phyloP scores from a whole-genome alignment of 768 basidiomycete genomes.

The Hygrophorus russula region DNA sequence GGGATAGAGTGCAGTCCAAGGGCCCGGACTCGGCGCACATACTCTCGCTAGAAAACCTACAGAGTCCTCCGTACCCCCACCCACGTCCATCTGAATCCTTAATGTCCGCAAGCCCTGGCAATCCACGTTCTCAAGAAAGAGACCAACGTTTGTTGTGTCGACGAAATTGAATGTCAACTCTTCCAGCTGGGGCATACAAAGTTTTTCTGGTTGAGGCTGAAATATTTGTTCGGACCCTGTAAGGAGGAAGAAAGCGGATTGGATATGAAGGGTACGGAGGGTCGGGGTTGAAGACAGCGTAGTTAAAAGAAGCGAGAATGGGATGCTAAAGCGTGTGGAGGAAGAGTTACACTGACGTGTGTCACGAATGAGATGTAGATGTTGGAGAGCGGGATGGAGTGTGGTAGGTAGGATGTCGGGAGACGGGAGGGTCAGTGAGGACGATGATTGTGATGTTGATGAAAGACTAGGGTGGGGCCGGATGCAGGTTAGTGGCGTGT shows the following conservation, averaged over 20 bases:
- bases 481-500: constrained; percentile 4
- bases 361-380: constrained; percentile 5
- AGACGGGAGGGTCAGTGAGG: neutral
- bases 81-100: constrained; percentile 1
- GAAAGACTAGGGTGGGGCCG: neutral
- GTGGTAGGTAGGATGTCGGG: neutral
- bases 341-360: neutral
- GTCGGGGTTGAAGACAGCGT: constrained; percentile 1
- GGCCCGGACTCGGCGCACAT: neutral
- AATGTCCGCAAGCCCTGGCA: neutral
- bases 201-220: constrained; percentile 1
- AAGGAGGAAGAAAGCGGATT: constrained; percentile 4
- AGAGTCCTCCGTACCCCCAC: constrained; percentile 1
- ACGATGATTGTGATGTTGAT: no score
- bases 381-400: constrained; percentile 3
- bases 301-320: neutral
- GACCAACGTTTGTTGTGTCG: constrained; percentile 2
- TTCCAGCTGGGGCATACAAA: constrained; percentile 1
- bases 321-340: constrained; percentile 3
- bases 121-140: constrained; percentile 2
- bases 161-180: constrained; percentile 1
- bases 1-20: constrained; percentile 1
- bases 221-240: constrained; percentile 3
- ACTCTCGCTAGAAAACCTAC: neutral
- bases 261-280: constrained; percentile 2